Conservation (phyloP, 1,139 yeast genomes). For the Pichia cactophila region DNA sequence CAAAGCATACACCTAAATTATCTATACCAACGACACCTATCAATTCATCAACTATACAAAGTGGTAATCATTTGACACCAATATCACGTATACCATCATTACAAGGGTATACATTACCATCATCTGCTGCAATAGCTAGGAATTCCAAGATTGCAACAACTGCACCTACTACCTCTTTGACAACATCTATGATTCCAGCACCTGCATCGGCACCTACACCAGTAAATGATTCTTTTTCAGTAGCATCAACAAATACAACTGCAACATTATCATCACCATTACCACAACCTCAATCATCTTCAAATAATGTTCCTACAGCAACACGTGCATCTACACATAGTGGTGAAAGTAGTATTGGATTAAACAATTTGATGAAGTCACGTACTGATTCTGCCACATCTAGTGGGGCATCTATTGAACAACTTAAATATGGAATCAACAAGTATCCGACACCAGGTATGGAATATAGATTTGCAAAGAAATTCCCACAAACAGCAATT, state of each 20-base stretch:
- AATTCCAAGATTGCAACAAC: neutral
- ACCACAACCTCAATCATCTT: neutral
- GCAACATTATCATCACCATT: neutral
- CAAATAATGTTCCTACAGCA: neutral
- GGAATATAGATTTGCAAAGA: slow-evolving; percentile 63
- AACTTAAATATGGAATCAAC: slow-evolving; percentile 1
- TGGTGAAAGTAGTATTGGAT: neutral
- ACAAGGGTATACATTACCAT: slow-evolving; percentile 8
- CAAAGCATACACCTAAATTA: slow-evolving; percentile 7
- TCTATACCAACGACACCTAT: neutral
- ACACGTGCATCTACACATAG: neutral
- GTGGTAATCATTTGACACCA: neutral
- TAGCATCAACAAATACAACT: neutral
- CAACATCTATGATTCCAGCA: neutral
- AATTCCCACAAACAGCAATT: slow-evolving; percentile 53
- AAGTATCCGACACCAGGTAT: slow-evolving; percentile 26
- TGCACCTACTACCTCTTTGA: neutral
- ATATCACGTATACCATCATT: slow-evolving; percentile 10
- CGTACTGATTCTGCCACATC: slow-evolving; percentile 4
- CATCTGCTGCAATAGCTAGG: slow-evolving; percentile 14
- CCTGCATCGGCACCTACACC: slow-evolving; percentile 1
- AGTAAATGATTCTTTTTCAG: neutral
- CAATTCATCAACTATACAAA: neutral
- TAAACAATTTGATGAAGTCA: neutral
- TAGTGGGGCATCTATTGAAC: slow-evolving; percentile 11